Conservation (phyloP, 768 basidiomycete species). For the Peribolospora baueri region DNA sequence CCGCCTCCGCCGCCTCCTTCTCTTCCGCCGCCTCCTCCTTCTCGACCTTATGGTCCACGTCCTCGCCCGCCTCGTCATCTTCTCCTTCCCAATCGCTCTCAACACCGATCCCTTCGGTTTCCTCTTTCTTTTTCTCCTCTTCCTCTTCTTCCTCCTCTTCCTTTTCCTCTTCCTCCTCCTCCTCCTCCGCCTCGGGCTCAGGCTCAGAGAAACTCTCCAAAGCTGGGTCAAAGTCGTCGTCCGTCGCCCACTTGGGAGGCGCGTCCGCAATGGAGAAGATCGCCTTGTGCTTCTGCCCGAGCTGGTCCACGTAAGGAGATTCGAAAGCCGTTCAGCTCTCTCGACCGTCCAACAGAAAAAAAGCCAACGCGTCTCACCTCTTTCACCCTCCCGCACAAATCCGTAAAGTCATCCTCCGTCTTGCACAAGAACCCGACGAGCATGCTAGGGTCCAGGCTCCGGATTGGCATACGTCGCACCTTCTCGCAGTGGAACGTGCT, state of each 20-base stretch:
- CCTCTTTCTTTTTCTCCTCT: background rate
- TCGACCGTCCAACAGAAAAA: background rate
- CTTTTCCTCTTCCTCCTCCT: conserved; percentile 8
- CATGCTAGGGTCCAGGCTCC: conserved; percentile 88
- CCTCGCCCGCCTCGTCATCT: conserved; percentile 15
- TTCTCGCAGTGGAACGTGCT: conserved; percentile 91
- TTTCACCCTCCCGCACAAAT: conserved; percentile 44
- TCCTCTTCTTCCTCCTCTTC: conserved; percentile 17
- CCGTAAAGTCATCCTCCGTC: conserved; percentile 62
- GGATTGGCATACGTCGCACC: conserved; percentile 78
- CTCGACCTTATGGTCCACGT: background rate
- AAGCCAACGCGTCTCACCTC: conserved; percentile 32
- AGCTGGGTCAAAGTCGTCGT: background rate
- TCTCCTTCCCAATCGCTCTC: conserved; percentile 20
- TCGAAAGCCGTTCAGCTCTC: background rate
- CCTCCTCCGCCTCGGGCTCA: conserved; percentile 17
- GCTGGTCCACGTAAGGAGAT: conserved; percentile 16
- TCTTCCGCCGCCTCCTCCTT: background rate
- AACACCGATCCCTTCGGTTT: background rate
- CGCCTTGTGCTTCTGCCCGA: conserved; percentile 28
- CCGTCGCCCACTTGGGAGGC: conserved; percentile 43
- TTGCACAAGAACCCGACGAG: conserved; percentile 71
- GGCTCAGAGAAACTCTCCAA: background rate
- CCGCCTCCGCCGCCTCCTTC: background rate
- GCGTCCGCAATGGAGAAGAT: conserved; percentile 76